Conservation (phyloP, 1,139 yeast genomes). For the Yamadazyma conglobata region DNA sequence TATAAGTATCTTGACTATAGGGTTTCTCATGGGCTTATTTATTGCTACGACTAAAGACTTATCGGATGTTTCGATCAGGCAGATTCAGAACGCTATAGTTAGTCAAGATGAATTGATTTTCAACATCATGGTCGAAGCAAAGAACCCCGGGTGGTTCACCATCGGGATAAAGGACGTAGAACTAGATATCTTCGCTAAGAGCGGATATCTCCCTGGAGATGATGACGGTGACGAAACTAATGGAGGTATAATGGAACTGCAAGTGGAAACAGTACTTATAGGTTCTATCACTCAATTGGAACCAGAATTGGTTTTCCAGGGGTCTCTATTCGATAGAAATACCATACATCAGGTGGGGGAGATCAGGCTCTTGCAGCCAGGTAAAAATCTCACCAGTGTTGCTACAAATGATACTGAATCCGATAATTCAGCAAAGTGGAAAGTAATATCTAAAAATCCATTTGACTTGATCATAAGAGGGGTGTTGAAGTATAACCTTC, state of each 20-base stretch:
- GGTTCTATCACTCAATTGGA: slow-evolving; percentile 70
- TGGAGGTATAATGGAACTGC: slow-evolving; percentile 6
- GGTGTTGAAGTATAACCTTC: slow-evolving; percentile 70
- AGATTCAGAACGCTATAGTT: slow-evolving; percentile 69
- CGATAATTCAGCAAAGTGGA: slow-evolving; percentile 66
- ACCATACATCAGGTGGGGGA: slow-evolving; percentile 59
- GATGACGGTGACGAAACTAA: slow-evolving; percentile 5
- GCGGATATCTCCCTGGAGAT: slow-evolving; percentile 45
- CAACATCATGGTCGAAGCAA: slow-evolving; percentile 71
- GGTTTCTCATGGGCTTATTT: slow-evolving; percentile 78
- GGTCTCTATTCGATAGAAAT: slow-evolving; percentile 70
- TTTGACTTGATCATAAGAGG: slow-evolving; percentile 87
- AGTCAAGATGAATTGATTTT: slow-evolving; percentile 84
- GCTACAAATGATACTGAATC: slow-evolving; percentile 17
- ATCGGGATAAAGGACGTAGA: slow-evolving; percentile 66
- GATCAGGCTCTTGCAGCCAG: slow-evolving; percentile 72
- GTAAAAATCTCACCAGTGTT: slow-evolving; percentile 50
- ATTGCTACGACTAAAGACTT: slow-evolving; percentile 86
- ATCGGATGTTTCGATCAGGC: slow-evolving; percentile 56
- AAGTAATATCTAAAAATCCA: slow-evolving; percentile 69
- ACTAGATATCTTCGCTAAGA: slow-evolving; percentile 83
- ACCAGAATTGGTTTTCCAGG: slow-evolving; percentile 69
- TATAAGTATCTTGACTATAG: slow-evolving; percentile 55
- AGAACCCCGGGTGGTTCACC: slow-evolving; percentile 83
- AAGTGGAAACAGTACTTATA: slow-evolving; percentile 65